Evolutionary conservation across 805 yeast genomes (phyloP), one percentile per base, ranked within the genome.

Genomic region (Pichia californica): DNA sequence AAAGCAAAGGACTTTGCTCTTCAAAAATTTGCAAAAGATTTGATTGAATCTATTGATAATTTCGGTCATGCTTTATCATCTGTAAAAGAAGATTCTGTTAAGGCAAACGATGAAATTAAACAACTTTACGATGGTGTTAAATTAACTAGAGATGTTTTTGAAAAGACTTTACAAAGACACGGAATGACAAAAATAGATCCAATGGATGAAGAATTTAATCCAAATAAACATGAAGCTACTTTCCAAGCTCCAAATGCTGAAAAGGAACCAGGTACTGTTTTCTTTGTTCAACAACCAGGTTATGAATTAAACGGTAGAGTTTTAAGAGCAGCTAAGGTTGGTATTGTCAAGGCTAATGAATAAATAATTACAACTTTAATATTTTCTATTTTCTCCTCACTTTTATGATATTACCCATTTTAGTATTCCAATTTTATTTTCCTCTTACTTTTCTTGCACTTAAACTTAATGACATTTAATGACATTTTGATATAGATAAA

Each of bases 271-370:
- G 96, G 96, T 47, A 83, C 96, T 23, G 87, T 88, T 46, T 84
- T 89, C 79, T 86, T 78, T 58, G 96, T 89, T 47, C 96, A 88
- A 69, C 96, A 85, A 68, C 75, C 82, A 20, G 97, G 97, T 34
- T 88, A 81, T 69, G 79, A 82, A 47, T 73, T 88, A 58, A 88
- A 88, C 68, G 79, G 83, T 55, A 77, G 97, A 62, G 95, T 88
- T 28, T 74, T 88, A 61, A 79, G 97, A 68, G 95, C 97, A 27
- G 96, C 97, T 46, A 88, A 88, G 73, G 97, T 88, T 52, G 97
- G 97, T 55, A 77, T 88, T 58, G 96, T 88, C 52, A 86, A 83
- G 69, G 77, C 66, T 18, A 23, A 31, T 16, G 8, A 16, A 62
- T 62, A 55, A 40, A 47, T 44, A 20, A 21, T 29, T 30, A 14